Base-by-base conservation (phyloP, 805 yeast genomes). In the Lipomyces yamadae region DNA sequence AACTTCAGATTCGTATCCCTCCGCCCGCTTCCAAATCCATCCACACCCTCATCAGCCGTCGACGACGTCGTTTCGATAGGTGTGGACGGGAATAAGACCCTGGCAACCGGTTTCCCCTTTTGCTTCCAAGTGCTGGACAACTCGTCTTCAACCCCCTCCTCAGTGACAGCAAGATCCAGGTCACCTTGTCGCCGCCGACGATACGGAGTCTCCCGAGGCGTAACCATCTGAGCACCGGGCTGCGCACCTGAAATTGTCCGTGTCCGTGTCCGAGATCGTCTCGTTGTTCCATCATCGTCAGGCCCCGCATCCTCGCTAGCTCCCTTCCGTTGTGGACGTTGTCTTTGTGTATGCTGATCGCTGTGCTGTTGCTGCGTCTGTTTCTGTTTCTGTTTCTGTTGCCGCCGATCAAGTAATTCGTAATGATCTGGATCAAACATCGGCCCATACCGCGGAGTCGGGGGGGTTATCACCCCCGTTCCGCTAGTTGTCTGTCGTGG, bases 201-300 rank as follows among this genome's bases (percentile, higher is more conserved):
- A 56, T 67, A 56, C 54, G 71, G 71, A 10, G 71, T 68, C 15
- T 62, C 66, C 11, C 69, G 64, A 3, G 71, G 71, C n/a, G 71
- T 68, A 48, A 68, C 45, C 69, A 65, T 62, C 42, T 63, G 69
- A 34, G 60, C 63, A 7, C 64, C 64, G 1, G 69, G 62, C 42
- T 56, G 62, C 35, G 68, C 62, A 13, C 69, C 71, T 6, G 71
- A 65, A 18, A 59, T 56, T 39, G 69, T 65, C 33, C 71, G 60
- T 18, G 67, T 64, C 11, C 67, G 52, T 4, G 61, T 58, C 34
- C 66, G 50, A 15, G 61, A 33, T 6, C 64, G 60, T 24, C 24
- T 24, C n/a, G 54, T 10, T n/a, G 54, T 33, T 2, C 39, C 56
- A 6, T 39, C n/a, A 8, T 45, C 42, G 24, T 60, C 39, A 48